Evolutionary conservation across 768 basidiomycete genomes (phyloP), one percentile per base, ranked within the genome.

Genomic region (Gyrodon lividus): DNA sequence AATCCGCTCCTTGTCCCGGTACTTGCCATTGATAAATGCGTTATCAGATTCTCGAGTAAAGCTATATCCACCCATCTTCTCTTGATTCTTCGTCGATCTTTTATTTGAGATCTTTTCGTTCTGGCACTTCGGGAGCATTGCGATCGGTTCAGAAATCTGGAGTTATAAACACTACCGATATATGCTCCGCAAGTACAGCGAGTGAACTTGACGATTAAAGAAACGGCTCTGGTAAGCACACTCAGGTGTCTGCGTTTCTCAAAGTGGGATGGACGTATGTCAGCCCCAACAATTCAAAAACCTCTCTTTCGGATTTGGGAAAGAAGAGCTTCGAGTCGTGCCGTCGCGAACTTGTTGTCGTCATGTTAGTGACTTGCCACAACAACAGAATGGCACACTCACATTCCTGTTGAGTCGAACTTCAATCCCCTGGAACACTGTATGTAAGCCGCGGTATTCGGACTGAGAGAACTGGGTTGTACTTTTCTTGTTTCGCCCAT

Each of bases 361-460:
- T 10, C 22, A 46, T 24, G 22, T 48, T 19, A 48, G 23, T 47
- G 30, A 42, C 7, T 37, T 31, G 17, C n/a, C 20, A 16, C 48
- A n/a, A 31, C 8, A 4, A 28, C 23, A 16, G 28, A 46, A 44
- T 35, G 16, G 19, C 16, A 35, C 22, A 52, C 83, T 67, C 64
- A 88, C 89, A 92, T 78, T 42, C 87, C 90, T 12, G 83, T 82
- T 59, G 87, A 90, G 66, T 92, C 89, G 54, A 93, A 93, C 63
- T 89, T 91, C 63, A 89, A 65, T n/a, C 85, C 86, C 54, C 88
- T 89, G 46, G 0, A 43, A 39, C 16, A 44, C 52, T 20, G 40
- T n/a, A 50, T 51, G 48, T 48, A 33, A 54, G 23, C 16, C 38
- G 13, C 26, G 31, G 16, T 16, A 5, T 26, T 12, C 20, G 33